Percentiles rank a stretch among this genome's conserved stretches.
Conservation (phyloP, 208 protist genomes). For the Leishmania major region DNA sequence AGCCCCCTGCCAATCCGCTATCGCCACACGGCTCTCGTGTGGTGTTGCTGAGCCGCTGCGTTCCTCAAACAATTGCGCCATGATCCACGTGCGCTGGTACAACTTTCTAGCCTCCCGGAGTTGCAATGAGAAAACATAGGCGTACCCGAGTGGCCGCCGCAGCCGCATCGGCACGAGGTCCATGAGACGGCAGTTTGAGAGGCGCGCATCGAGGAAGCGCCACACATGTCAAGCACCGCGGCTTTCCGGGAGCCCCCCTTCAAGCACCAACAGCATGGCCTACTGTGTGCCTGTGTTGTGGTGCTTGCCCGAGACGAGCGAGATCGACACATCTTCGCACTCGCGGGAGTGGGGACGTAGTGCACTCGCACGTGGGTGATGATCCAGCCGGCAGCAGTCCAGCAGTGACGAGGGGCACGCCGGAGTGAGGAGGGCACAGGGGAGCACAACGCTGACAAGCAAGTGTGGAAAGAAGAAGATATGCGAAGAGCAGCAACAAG, state of each 20-base stretch:
- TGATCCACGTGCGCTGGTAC: conserved; percentile 17
- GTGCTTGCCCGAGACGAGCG: not conserved
- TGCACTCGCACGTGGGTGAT: not conserved
- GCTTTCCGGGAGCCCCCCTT: conserved; percentile 32
- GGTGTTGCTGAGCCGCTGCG: no score
- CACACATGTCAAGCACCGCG: conserved; percentile 18
- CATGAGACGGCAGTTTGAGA: conserved; percentile 31
- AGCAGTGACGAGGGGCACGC: not conserved
- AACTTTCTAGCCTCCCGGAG: not conserved
- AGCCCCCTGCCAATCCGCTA: not conserved
- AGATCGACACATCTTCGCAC: no score
- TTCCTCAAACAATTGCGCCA: not conserved
- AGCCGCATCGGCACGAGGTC: conserved; percentile 33
- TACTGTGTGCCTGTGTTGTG: conserved; percentile 40
- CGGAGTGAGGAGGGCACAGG: no score
- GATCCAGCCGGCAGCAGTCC: not conserved
- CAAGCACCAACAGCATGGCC: conserved; percentile 42
- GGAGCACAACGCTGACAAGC: no score
- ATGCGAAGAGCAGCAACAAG: not conserved
- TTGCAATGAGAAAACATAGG: conserved; percentile 34
- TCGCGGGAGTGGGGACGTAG: not conserved
- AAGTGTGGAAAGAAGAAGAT: not conserved
- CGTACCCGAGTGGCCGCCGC: conserved; percentile 46
- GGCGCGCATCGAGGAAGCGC: conserved; percentile 20
- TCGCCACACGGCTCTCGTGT: no score